Evolutionary conservation across 257 asterid genomes (phyloP).

Genomic region (Salvia miltiorrhiza): DNA sequence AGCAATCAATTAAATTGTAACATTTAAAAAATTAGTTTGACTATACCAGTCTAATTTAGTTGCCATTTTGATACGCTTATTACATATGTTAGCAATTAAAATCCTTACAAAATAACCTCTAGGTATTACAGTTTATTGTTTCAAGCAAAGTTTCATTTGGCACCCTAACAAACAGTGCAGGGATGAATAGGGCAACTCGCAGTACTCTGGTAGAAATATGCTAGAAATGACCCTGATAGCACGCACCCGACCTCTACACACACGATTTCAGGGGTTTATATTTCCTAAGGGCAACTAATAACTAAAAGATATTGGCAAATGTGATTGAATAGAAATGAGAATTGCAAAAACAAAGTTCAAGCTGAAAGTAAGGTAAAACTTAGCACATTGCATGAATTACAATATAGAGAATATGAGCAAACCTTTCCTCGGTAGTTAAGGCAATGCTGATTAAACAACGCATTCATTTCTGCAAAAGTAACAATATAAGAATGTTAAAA

Average conservation of each 20-base stretch:
- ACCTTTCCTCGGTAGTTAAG: constrained; percentile 92
- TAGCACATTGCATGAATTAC: not conserved
- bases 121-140: not conserved
- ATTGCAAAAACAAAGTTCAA: not conserved
- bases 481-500: not conserved
- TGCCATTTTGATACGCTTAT: not conserved
- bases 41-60: not conserved
- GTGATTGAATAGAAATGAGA: not conserved
- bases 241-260: no score
- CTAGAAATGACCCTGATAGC: no score
- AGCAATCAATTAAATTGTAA: not conserved
- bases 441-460: constrained; percentile 76
- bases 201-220: no score
- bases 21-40: not conserved
- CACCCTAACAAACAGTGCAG: no score
- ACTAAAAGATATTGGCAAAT: no score
- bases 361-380: constrained; percentile 1
- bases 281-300: no score
- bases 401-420: constrained; percentile 23
- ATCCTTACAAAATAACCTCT: not conserved
- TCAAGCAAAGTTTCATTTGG: not conserved
- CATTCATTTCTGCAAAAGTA: constrained; percentile 66
- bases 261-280: no score
- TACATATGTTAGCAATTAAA: not conserved
- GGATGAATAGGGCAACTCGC: no score